phyloP scores from a whole-genome alignment of 257 asterid genomes.

The Cruciata laevipes region DNA sequence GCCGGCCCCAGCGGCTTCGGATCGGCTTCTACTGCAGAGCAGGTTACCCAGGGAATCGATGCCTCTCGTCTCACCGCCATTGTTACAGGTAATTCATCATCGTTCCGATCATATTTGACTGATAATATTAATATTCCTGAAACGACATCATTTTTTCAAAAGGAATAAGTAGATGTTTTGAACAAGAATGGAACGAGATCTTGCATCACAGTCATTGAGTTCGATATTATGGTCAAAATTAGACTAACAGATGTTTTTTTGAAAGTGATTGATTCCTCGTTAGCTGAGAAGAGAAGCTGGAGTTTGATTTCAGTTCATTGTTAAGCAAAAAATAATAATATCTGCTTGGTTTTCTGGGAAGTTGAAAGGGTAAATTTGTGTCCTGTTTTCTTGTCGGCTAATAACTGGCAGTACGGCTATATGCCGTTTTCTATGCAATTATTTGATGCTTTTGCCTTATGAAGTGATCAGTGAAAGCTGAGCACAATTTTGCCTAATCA shows the following conservation, averaged over 20 bases:
- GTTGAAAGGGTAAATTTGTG: background rate
- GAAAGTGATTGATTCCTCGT: background rate
- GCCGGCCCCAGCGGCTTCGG: constrained; percentile 75
- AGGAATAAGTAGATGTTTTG: too few species aligned
- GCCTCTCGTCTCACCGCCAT: constrained; percentile 60
- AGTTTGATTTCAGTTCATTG: too few species aligned
- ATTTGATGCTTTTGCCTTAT: too few species aligned
- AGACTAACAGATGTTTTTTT: background rate
- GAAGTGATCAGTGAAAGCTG: too few species aligned
- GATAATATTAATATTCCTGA: background rate
- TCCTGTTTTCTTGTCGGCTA: background rate
- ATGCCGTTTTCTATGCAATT: background rate
- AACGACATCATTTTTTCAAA: too few species aligned
- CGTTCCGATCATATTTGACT: background rate
- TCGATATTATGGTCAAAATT: background rate
- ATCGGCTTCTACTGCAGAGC: constrained; percentile 69
- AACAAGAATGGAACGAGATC: too few species aligned
- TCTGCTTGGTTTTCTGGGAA: background rate
- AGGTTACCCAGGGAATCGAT: constrained; percentile 55
- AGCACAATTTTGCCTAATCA: too few species aligned
- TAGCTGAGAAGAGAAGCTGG: background rate
- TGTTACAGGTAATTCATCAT: constrained; percentile 41
- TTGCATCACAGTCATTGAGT: background rate
- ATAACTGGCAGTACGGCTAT: background rate
- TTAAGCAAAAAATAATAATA: too few species aligned